Conservation (phyloP, 768 basidiomycete genomes). For the Mrakia gelida region DNA sequence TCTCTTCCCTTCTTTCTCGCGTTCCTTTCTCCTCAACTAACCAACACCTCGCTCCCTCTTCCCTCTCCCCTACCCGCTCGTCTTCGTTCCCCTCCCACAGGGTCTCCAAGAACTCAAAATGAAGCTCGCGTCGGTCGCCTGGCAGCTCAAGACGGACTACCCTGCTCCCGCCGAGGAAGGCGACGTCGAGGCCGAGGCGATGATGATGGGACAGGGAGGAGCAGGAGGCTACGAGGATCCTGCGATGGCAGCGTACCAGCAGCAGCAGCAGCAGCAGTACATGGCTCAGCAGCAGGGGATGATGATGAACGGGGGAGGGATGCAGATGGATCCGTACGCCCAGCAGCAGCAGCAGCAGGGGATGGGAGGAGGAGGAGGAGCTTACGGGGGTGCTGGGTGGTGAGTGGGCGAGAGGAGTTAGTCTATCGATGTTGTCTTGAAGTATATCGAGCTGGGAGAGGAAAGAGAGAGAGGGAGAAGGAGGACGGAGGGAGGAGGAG, state of each 20-base stretch:
- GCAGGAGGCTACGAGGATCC: not conserved
- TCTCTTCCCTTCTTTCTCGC: not conserved
- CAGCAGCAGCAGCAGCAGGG: constrained; percentile 16
- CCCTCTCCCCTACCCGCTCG: too few species aligned
- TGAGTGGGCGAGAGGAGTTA: not conserved
- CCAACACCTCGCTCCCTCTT: too few species aligned
- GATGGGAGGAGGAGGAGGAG: not conserved
- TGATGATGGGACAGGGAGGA: not conserved
- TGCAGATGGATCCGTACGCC: constrained; percentile 9
- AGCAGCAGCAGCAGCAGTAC: constrained; percentile 9
- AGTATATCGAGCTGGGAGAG: not conserved
- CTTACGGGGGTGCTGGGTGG: constrained; percentile 1
- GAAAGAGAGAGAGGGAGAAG: not conserved
- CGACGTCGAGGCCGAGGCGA: not conserved
- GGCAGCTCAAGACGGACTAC: constrained; percentile 3
- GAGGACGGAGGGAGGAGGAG: not conserved
- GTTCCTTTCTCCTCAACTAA: not conserved
- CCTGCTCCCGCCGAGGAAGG: constrained; percentile 4
- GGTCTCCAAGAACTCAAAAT: constrained; percentile 10
- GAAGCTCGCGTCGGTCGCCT: not conserved
- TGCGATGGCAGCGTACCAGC: not conserved
- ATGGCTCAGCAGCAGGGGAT: not conserved
- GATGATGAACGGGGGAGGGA: not conserved
- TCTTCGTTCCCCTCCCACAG: not conserved
- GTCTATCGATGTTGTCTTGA: not conserved